A percentile compares a stretch with the other conserved stretches of the same genome.
Conservation (phyloP, 2,329 filamentous ascomycete species). For the Arthrobotrys musiformis region DNA sequence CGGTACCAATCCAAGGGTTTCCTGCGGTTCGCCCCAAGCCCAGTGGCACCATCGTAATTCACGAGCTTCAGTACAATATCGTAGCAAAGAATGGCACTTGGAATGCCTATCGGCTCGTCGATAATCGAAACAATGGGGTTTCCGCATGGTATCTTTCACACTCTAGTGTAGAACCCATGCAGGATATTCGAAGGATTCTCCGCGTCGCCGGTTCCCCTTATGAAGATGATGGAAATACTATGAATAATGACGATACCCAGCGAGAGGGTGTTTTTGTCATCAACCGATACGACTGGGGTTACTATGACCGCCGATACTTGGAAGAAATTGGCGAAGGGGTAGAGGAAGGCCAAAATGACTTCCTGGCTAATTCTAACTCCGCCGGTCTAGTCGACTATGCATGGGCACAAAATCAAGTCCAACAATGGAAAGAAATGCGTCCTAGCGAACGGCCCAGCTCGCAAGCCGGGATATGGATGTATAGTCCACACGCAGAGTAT, state of each 20-base stretch:
- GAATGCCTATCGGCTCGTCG: constrained; percentile 24
- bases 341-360: constrained; percentile 1
- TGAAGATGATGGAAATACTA: constrained; percentile 52
- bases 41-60: constrained; percentile 7
- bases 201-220: constrained; percentile 52
- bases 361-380: constrained; percentile 20
- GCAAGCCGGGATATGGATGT: constrained; percentile 41
- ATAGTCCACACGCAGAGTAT: constrained; percentile 45
- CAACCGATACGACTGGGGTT: constrained; percentile 55
- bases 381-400: constrained; percentile 51
- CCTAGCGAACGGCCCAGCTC: constrained; percentile 18
- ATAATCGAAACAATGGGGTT: background rate
- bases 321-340: constrained; percentile 19
- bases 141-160: constrained; percentile 40
- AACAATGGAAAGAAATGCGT: constrained; percentile 34
- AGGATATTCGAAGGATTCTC: constrained; percentile 47
- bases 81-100: constrained; percentile 18
- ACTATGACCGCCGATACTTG: constrained; percentile 22
- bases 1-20: constrained; percentile 2
- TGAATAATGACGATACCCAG: constrained; percentile 49
- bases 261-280: constrained; percentile 48
- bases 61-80: constrained; percentile 17
- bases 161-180: constrained; percentile 16
- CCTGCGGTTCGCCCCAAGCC: background rate
- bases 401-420: constrained; percentile 28